Evolutionary conservation across 192 early-diverging fungal genomes (phyloP).

Genomic region (Backusella luteola): DNA sequence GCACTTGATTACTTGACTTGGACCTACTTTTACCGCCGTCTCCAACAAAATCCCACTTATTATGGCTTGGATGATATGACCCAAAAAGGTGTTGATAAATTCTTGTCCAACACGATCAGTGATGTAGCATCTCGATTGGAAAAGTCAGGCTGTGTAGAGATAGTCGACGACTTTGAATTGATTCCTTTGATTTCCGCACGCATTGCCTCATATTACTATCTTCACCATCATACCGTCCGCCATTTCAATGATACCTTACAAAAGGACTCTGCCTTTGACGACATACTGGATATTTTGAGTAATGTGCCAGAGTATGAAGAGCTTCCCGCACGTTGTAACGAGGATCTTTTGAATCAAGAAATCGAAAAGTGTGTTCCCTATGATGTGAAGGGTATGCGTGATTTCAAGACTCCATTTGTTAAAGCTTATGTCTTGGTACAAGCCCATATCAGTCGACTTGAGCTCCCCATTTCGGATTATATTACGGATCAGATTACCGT

Average conservation of each 20-base stretch:
- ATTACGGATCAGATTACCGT: constrained; percentile 88
- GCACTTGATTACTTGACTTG: constrained; percentile 93
- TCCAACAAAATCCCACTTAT: constrained; percentile 94
- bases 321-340: constrained; percentile 92
- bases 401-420: constrained; percentile 83
- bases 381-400: constrained; percentile 54
- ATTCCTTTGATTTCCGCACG: constrained; percentile 71
- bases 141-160: constrained; percentile 70
- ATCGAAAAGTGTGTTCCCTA: constrained; percentile 73
- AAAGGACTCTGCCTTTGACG: constrained; percentile 47
- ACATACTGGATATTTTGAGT: constrained; percentile 74
- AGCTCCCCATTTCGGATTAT: constrained; percentile 87
- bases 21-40: constrained; percentile 93
- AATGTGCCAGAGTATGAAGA: constrained; percentile 88
- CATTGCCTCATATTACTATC: constrained; percentile 92
- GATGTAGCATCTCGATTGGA: constrained; percentile 67
- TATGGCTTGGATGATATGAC: constrained; percentile 85
- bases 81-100: constrained; percentile 63
- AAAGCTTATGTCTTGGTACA: constrained; percentile 92
- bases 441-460: constrained; percentile 77
- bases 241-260: constrained; percentile 62
- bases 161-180: constrained; percentile 64
- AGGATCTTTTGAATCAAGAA: constrained; percentile 86
- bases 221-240: constrained; percentile 78
- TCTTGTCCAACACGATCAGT: constrained; percentile 81